phyloP scores from a whole-genome alignment of 2,329 filamentous ascomycete species.

The Leptodontidium sp. region DNA sequence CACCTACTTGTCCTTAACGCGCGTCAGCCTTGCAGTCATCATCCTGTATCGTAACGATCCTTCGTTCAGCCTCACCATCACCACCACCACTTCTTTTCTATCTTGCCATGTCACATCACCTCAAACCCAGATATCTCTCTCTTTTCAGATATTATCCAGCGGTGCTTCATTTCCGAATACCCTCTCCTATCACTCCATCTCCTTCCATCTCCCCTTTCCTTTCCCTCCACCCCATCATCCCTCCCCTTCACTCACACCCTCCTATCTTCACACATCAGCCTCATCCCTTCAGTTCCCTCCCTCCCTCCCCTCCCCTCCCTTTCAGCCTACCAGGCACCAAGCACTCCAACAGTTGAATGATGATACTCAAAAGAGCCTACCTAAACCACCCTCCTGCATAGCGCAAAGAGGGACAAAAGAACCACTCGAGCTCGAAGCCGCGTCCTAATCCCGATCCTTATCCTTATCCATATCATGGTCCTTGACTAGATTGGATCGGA shows the following conservation, averaged over 20 bases:
- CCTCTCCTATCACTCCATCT: too few relatives aligned
- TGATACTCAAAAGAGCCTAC: constrained; percentile 44
- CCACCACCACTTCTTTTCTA: neutral
- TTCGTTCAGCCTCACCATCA: constrained; percentile 18
- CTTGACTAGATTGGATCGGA: too few relatives aligned
- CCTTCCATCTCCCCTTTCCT: neutral
- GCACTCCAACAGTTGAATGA: constrained; percentile 38
- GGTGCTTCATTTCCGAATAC: neutral
- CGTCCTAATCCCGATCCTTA: neutral
- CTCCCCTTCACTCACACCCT: neutral
- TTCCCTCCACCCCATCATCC: too few relatives aligned
- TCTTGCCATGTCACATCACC: neutral
- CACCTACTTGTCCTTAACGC: constrained; percentile 2
- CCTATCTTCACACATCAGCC: neutral
- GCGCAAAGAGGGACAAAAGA: neutral
- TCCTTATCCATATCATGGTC: too few relatives aligned
- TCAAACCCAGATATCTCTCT: neutral
- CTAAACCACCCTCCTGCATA: constrained; percentile 27
- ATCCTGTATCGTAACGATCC: neutral
- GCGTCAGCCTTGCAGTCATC: constrained; percentile 15
- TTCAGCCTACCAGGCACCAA: constrained; percentile 10
- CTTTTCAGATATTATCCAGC: neutral
- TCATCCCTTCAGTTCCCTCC: neutral
- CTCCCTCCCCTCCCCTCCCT: neutral
- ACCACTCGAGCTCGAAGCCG: constrained; percentile 39